Evolutionary conservation across 202 grass and related monocot genomes (phyloP).

Genomic region (Schoenoplectus triqueter): DNA sequence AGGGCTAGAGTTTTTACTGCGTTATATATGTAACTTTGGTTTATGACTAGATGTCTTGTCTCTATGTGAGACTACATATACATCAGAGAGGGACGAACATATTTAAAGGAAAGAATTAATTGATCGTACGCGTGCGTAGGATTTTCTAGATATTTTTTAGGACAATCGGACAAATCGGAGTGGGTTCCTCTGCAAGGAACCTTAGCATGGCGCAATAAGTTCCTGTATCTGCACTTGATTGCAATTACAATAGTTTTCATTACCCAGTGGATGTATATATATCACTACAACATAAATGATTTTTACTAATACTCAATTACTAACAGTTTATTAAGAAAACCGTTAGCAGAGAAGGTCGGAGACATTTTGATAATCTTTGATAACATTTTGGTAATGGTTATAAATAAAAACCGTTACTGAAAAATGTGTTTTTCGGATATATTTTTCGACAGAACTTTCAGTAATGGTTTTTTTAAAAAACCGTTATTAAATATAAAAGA

Average conservation of each 20-base stretch:
- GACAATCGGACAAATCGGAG: neutral
- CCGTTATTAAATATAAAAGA: too few species aligned
- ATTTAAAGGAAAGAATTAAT: neutral
- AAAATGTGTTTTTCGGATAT: too few species aligned
- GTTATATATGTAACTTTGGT: neutral
- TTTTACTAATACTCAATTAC: too few species aligned
- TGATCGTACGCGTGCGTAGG: neutral
- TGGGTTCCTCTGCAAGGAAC: neutral
- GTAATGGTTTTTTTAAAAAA: too few species aligned
- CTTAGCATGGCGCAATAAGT: neutral
- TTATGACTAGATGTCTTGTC: neutral
- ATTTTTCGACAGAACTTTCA: too few species aligned
- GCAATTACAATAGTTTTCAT: neutral
- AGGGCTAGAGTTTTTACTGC: neutral
- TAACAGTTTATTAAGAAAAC: too few species aligned
- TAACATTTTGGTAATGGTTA: too few species aligned
- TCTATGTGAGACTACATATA: neutral
- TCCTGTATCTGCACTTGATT: slow-evolving; percentile 11
- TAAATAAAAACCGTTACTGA: too few species aligned
- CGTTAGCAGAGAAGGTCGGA: too few species aligned
- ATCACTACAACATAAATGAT: too few species aligned
- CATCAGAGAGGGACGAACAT: neutral
- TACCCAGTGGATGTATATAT: neutral
- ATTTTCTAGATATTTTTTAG: neutral
- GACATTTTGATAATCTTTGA: too few species aligned